Conservation (phyloP, 768 basidiomycete genomes). For the Mycena galopus region DNA sequence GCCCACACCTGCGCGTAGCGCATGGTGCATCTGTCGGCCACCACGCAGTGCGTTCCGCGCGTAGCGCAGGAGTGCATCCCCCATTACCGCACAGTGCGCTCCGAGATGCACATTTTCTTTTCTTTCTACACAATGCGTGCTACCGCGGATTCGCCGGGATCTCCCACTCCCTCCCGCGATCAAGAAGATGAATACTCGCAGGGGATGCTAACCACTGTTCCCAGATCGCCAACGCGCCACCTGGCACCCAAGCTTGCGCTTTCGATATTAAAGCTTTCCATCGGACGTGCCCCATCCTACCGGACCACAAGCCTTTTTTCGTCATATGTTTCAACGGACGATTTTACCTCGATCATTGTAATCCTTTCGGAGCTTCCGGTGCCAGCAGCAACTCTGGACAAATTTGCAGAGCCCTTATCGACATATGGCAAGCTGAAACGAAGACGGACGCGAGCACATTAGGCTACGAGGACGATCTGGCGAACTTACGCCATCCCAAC, state of each 20-base stretch:
- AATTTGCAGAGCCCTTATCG: conserved; percentile 31
- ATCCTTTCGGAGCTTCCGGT: conserved; percentile 32
- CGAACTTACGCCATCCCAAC: not conserved
- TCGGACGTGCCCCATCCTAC: conserved; percentile 30
- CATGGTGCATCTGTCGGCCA: too few relatives aligned
- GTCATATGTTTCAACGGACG: conserved; percentile 13
- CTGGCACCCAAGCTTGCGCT: conserved; percentile 36
- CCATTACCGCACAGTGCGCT: too few relatives aligned
- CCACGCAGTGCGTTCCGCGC: too few relatives aligned
- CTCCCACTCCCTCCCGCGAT: too few relatives aligned
- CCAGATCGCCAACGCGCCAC: conserved; percentile 37
- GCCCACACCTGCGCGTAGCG: too few relatives aligned
- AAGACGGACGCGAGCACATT: not conserved
- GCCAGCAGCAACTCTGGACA: conserved; percentile 40
- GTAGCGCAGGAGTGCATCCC: too few relatives aligned
- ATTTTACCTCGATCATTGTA: conserved; percentile 37
- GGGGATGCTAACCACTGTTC: too few relatives aligned
- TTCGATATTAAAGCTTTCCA: conserved; percentile 41
- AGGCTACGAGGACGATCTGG: conserved; percentile 37
- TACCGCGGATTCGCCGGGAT: too few relatives aligned
- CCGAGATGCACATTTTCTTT: too few relatives aligned
- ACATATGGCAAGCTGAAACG: conserved; percentile 18
- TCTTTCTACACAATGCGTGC: too few relatives aligned
- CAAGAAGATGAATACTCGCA: too few relatives aligned
- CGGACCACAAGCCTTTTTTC: conserved; percentile 36